Base-by-base conservation (phyloP, 176 grass and related monocot species). In the Bolboschoenus planiculmis region DNA sequence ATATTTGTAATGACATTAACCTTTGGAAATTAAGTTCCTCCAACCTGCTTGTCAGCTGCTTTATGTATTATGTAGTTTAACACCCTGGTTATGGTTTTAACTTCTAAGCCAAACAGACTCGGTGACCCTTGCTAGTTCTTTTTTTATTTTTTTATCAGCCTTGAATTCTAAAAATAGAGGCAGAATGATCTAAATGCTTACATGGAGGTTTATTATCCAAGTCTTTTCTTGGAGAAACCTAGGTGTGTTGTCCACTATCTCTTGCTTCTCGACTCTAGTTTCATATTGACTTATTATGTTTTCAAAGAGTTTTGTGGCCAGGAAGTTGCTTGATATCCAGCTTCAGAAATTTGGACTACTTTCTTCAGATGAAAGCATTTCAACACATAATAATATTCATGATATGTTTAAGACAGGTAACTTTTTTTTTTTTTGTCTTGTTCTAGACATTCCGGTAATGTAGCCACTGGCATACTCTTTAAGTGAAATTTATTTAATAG, bases 231-330 rank as follows among this genome's bases (percentile, higher is more conserved):
- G 6, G 65, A 21, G 8, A 68, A 40, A 65, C 29, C 16, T 10
- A 4, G 4, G 65, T 39, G n/a, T 8, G 33, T 36, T 68, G 33
- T 68, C 18, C 6, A 65, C 62, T 68, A 18, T n/a, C 20, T 70
- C 18, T 40, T 70, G n/a, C n/a, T n/a, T n/a, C n/a, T n/a, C 11
- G 1, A 36, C 36, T 70, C 30, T 67, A 67, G 27, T 48, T 10
- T 77, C 14, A 77, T 59, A 40, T 80, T 59, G 16, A 33, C 29
- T 60, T 61, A 43, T 87, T 73, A 29, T 78, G 43, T 47, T 85
- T 88, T 70, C n/a, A 18, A 87, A 95, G 96, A 99, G 91, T 86
- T 95, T 90, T 87, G 71, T 99, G 75, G 96, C 84, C 57, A 90
- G 91, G 86, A 95, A 95, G 83, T 95, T 90, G 9, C 84, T 99